Evolutionary conservation across 129 eudicot species (phyloP).

Genomic region (Flaveria trinervia): DNA sequence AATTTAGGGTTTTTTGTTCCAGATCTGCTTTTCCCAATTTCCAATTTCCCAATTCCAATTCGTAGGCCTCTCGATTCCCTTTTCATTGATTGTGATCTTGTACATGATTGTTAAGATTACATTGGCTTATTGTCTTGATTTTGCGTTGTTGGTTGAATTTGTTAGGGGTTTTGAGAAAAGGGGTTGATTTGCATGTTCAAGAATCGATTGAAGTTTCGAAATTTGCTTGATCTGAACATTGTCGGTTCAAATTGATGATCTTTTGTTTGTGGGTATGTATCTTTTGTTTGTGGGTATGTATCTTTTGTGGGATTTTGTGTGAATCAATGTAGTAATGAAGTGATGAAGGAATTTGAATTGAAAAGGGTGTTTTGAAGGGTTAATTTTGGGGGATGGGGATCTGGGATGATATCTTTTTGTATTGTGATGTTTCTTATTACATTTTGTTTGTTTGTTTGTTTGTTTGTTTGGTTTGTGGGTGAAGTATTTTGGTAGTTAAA

Average conservation of each 20-base stretch:
- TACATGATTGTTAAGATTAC: background rate
- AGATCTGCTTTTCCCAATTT: constrained; percentile 26
- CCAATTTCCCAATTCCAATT: background rate
- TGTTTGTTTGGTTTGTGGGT: constrained; percentile 18
- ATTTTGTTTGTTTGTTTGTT: background rate
- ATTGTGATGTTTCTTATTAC: background rate
- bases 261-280: constrained; percentile 25
- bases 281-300: constrained; percentile 25
- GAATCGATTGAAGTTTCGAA: constrained; percentile 21
- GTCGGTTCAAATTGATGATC: constrained; percentile 17
- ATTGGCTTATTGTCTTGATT: constrained; percentile 1
- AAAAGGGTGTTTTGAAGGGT: background rate
- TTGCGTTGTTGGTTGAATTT: background rate
- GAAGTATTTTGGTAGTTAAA: constrained; percentile 30
- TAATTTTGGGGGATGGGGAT: background rate
- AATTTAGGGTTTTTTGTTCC: constrained; percentile 23
- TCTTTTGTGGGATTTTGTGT: background rate
- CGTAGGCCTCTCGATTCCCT: constrained; percentile 27
- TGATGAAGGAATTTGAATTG: background rate
- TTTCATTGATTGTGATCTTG: constrained; percentile 1
- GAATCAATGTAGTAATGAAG: background rate
- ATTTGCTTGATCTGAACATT: constrained; percentile 25
- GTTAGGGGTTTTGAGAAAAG: constrained; percentile 25
- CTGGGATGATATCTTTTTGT: background rate
- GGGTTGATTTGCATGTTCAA: constrained; percentile 37